phyloP scores from a whole-genome alignment of 129 eudicot genomes.

The Cynara cardunculus region DNA sequence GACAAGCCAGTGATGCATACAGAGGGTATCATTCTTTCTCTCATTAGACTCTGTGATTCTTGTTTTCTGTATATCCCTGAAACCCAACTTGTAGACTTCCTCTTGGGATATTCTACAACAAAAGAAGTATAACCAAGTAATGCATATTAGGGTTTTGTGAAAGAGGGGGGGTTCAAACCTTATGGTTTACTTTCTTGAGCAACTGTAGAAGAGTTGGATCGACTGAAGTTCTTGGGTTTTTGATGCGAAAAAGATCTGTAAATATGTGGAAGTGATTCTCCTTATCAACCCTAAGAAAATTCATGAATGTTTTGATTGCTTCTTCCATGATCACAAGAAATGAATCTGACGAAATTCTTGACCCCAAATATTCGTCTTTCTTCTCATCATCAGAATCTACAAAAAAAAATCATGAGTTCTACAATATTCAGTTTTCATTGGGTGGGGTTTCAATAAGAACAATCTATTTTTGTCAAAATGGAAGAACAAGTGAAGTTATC shows the following conservation, averaged over 20 bases:
- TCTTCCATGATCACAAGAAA: slow-evolving; percentile 79
- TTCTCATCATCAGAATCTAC: slow-evolving; percentile 62
- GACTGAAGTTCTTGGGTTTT: slow-evolving; percentile 52
- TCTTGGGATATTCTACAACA: background rate
- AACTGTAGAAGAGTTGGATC: slow-evolving; percentile 66
- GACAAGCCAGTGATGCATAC: too few relatives aligned
- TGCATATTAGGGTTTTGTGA: background rate
- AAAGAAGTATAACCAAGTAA: background rate
- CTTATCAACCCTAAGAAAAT: slow-evolving; percentile 79
- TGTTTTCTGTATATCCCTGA: background rate
- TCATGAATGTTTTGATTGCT: slow-evolving; percentile 84
- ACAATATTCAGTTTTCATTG: too few relatives aligned
- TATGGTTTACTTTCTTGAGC: slow-evolving; percentile 65
- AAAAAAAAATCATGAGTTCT: background rate
- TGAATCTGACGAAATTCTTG: slow-evolving; percentile 70
- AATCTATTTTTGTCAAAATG: too few relatives aligned
- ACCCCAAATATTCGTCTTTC: slow-evolving; percentile 44
- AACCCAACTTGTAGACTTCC: background rate
- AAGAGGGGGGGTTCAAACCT: slow-evolving; percentile 35
- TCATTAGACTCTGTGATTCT: background rate
- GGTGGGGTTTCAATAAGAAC: background rate
- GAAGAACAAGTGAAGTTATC: background rate
- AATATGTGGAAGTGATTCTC: slow-evolving; percentile 63
- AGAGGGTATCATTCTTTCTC: background rate
- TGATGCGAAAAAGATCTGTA: slow-evolving; percentile 42